phyloP scores from a whole-genome alignment of 2,329 filamentous ascomycete genomes.

The Talaromyces sp. region DNA sequence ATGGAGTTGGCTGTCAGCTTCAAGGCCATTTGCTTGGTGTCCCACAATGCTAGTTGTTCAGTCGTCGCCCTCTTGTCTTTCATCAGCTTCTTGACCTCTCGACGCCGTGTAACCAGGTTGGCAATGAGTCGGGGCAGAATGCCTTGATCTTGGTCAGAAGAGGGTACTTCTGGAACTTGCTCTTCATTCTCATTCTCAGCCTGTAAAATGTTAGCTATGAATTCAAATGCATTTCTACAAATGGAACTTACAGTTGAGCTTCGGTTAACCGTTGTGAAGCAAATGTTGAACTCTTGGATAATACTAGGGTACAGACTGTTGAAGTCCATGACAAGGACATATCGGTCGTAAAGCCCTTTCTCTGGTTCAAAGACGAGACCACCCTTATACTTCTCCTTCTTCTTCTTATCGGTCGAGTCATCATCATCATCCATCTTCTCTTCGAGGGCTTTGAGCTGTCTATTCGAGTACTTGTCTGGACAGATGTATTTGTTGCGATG shows the following conservation, averaged over 20 bases:
- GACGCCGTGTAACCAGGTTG: conserved; percentile 81
- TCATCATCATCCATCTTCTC: conserved; percentile 64
- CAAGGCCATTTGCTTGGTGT: conserved; percentile 93
- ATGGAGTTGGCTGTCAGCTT: conserved; percentile 99
- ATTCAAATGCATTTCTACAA: conserved; percentile 15
- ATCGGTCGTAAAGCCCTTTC: conserved; percentile 96
- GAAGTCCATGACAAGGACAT: conserved; percentile 99
- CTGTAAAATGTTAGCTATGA: conserved; percentile 21
- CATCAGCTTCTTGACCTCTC: conserved; percentile 95
- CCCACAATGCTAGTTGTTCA: conserved; percentile 90
- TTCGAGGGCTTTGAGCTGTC: conserved; percentile 69
- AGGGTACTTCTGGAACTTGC: conserved; percentile 80
- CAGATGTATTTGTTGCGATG: conserved; percentile 96
- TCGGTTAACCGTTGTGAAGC: conserved; percentile 94
- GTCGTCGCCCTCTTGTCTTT: conserved; percentile 83
- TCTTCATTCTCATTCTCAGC: conserved; percentile 73
- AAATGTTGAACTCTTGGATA: conserved; percentile 99
- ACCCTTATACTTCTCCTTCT: conserved; percentile 99
- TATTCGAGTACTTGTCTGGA: conserved; percentile 86
- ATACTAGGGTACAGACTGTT: conserved; percentile 98
- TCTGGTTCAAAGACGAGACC: conserved; percentile 98
- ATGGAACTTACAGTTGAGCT: conserved; percentile 58
- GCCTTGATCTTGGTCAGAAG: conserved; percentile 68
- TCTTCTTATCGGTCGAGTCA: conserved; percentile 70
- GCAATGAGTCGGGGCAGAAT: conserved; percentile 88